Evolutionary conservation across 768 basidiomycete genomes (phyloP), one percentile per base, ranked within the genome.

Genomic region (Leccinum pellstonianum): DNA sequence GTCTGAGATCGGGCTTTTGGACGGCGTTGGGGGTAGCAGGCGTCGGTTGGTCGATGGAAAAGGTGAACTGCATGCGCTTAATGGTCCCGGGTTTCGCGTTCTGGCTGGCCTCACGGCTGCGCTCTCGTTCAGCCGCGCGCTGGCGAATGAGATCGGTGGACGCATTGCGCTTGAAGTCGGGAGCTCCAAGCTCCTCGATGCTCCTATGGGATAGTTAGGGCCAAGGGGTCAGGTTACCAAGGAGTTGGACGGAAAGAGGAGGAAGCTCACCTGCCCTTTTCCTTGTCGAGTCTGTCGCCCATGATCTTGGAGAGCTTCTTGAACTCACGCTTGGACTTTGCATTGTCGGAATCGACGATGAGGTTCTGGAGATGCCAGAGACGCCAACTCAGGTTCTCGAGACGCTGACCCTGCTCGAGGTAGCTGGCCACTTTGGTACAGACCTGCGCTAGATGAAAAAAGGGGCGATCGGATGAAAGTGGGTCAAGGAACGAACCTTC

Each of bases 271-370:
- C 27, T 27, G 27, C 92, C 92, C 77, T 93, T 93, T 77, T 94
- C 92, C 77, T 91, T 92, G 81, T 94, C 92, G 67, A 94, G 80
- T 75, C 91, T 93, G 79, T 94, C 92, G 63, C 92, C 84, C 93
- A 94, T 94, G 72, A 76, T 83, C 75, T 89, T 91, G 67, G 88
- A 90, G 57, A 94, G 85, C 68, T 91, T 92, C 79, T 87, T 90
- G 81, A 94, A 93, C 76, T 93, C 91, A 52, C 92, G 88, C 72
- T 92, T 92, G 15, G 88, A 74, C 76, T 86, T 90, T 47, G 92
- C 91, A 63, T 92, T 92, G 81, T 94, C 93, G 2, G 23, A 23
- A 23, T 94, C 91, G 77, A 94, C 91, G 79, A 93, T 93, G 67
- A 93, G 84, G 67, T 86, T 91, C 77, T 94, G 92, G 53, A 94